phyloP scores from a whole-genome alignment of 306 rosid species.

The Glycine latifolia region DNA sequence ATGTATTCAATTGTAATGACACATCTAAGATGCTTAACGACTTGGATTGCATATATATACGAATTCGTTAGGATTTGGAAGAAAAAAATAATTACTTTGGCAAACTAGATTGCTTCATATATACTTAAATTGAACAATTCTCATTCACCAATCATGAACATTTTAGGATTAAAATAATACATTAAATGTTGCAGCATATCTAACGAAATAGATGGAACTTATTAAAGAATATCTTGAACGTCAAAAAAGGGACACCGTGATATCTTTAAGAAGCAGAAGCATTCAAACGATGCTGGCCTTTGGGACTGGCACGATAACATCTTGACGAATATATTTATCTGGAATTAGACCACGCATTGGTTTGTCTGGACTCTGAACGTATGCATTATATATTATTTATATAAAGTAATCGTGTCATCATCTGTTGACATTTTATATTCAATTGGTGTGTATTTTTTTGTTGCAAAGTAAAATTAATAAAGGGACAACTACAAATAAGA shows the following conservation, averaged over 20 bases:
- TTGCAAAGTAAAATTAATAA: neutral
- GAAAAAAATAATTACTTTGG: too few species aligned
- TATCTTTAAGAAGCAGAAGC: constrained; percentile 1
- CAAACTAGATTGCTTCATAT: neutral
- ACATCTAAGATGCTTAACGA: too few species aligned
- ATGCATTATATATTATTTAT: neutral
- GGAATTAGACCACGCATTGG: neutral
- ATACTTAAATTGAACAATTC: neutral
- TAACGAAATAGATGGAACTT: too few species aligned
- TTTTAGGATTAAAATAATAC: too few species aligned
- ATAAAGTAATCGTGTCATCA: neutral
- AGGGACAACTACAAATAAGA: neutral
- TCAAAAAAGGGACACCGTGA: neutral
- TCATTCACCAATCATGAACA: neutral
- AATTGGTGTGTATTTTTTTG: neutral
- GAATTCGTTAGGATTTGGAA: too few species aligned
- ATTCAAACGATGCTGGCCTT: neutral
- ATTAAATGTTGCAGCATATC: too few species aligned
- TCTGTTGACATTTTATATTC: neutral
- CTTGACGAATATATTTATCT: neutral
- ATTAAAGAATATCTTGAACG: neutral
- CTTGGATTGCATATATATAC: too few species aligned
- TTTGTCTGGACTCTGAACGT: neutral
- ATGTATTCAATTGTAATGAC: too few species aligned
- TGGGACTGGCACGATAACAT: neutral